These are phyloP conservation scores for Phytophthora macrochlamydospora DNA, from an alignment of 352 stramenopile genomes.

Conservation along the genomic window DNA sequence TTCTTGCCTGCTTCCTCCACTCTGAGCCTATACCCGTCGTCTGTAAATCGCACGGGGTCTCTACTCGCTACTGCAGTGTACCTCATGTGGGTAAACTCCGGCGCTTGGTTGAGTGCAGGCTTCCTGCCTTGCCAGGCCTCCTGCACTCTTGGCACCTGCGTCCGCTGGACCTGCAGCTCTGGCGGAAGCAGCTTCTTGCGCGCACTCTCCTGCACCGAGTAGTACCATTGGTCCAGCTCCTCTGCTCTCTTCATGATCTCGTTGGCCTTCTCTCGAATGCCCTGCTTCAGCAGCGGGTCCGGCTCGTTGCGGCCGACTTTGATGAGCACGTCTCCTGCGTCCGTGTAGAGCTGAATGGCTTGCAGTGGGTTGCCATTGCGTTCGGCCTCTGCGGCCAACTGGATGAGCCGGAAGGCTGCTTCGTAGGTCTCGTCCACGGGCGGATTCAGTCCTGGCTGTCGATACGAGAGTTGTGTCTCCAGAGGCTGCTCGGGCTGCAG, in stretches of 20 bases:
- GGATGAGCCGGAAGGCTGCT: conserved; percentile 51
- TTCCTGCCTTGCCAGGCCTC: conserved; percentile 39
- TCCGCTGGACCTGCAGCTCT: conserved; percentile 44
- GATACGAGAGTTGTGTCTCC: conserved; percentile 22
- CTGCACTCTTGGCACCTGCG: conserved; percentile 47
- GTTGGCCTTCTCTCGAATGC: conserved; percentile 48
- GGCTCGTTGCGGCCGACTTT: conserved; percentile 38
- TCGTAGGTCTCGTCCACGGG: conserved; percentile 41
- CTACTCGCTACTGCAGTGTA: conserved; percentile 57
- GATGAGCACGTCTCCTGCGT: conserved; percentile 42
- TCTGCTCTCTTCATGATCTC: conserved; percentile 55
- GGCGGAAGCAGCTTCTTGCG: conserved; percentile 40
- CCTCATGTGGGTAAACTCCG: conserved; percentile 52
- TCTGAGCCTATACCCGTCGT: conserved; percentile 47
- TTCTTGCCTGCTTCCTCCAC: conserved; percentile 36
- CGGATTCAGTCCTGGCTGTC: conserved; percentile 1
- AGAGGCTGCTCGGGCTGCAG: conserved; percentile 4
- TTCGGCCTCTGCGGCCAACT: conserved; percentile 50
- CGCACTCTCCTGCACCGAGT: conserved; percentile 44
- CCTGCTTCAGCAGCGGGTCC: conserved; percentile 46
- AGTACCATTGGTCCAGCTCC: conserved; percentile 52
- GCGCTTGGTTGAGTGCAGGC: conserved; percentile 28
- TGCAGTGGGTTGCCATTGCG: conserved; percentile 34
- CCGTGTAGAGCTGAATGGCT: conserved; percentile 50
- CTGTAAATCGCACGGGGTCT: conserved; percentile 46